phyloP scores from a whole-genome alignment of 352 stramenopile species.

The Pythium catenulatum region DNA sequence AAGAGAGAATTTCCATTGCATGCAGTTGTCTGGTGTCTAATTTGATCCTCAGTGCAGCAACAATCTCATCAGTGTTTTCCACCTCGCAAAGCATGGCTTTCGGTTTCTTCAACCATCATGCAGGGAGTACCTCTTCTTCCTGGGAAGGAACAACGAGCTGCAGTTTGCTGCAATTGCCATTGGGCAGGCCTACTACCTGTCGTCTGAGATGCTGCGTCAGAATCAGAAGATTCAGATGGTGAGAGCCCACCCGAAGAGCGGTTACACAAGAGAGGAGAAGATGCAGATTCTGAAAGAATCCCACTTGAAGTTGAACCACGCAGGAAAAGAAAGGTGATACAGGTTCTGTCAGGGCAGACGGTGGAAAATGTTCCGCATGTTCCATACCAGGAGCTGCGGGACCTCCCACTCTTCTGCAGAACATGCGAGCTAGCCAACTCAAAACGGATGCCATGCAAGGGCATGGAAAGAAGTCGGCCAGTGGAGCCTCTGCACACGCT shows the following conservation, averaged over 20 bases:
- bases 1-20: neutral
- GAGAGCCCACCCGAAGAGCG: neutral
- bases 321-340: constrained; percentile 13
- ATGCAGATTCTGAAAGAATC: constrained; percentile 3
- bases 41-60: neutral
- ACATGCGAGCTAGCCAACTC: constrained; percentile 7
- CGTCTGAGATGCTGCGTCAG: neutral
- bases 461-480: neutral
- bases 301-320: constrained; percentile 2
- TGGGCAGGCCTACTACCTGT: constrained; percentile 22
- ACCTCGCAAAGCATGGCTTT: constrained; percentile 2
- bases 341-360: constrained; percentile 23
- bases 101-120: constrained; percentile 3
- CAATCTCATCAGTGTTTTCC: constrained; percentile 9
- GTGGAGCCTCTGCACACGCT: constrained; percentile 10
- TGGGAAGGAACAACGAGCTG: neutral
- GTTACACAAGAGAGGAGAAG: neutral
- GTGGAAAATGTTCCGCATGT: constrained; percentile 5
- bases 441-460: constrained; percentile 25
- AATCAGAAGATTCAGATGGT: neutral
- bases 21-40: neutral
- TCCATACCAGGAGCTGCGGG: neutral
- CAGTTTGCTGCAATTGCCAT: constrained; percentile 2
- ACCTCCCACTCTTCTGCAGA: constrained; percentile 1
- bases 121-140: constrained; percentile 24